Base-by-base conservation (phyloP, 495 filamentous ascomycete species). In the Cercophora samala region DNA sequence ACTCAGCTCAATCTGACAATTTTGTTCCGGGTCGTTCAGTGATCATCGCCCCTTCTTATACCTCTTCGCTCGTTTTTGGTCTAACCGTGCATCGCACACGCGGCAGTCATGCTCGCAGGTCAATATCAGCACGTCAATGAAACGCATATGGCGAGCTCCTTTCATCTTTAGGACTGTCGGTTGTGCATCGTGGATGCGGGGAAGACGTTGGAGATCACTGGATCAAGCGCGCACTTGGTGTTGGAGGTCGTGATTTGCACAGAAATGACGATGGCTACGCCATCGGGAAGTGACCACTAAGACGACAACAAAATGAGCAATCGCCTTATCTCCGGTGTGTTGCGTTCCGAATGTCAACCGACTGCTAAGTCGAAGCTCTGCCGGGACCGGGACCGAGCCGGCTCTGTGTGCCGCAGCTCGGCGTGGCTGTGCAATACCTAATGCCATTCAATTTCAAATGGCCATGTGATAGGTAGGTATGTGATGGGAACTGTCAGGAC, bases 201-300 rank as follows among this genome's bases (percentile, higher is more conserved):
- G 62, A 67, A 42, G 13, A 25, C 17, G 53, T 56, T 32, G 60
- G 25, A 19, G 62, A 51, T 64, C 46, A 56, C 22, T 58, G 29
- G 62, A 26, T 11, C 4, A 24, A n/a, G 18, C 26, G n/a, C n/a
- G 19, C 51, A n/a, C 24, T 23, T 51, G 32, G 51, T 62, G 21
- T 19, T 58, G 29, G 64, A 26, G n/a, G 59, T 71, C 66, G 64
- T 68, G 66, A 71, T 71, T 68, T 66, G 64, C 60, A 68, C 66
- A 66, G 60, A 63, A 68, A 71, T 71, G 69, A 60, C 69, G 69
- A 71, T 23, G 58, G 60, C 62, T 58, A 55, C 62, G 56, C 66
- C 62, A 63, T 64, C 62, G 29, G n/a, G 21, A 19, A 29, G 19
- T 56, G 54, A 29, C 64, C 66, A 64, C 56, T 60, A 54, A 68